A percentile compares a stretch with the other conserved stretches of the same genome.
Conservation (phyloP, 2,329 filamentous ascomycete genomes). For the Botrytis hyacinthi region DNA sequence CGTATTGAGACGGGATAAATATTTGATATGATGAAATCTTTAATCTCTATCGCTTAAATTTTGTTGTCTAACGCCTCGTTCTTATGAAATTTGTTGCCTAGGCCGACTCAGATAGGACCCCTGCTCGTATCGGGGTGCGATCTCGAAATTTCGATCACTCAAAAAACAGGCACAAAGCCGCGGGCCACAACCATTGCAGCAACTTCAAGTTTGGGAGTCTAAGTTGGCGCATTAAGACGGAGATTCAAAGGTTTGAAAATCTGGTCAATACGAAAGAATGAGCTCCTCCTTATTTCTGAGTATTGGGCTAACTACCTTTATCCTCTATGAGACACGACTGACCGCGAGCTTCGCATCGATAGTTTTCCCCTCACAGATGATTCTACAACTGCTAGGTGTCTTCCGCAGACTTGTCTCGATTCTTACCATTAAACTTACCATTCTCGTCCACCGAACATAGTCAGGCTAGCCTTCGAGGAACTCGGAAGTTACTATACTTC, state of each 20-base stretch:
- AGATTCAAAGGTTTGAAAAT: background rate
- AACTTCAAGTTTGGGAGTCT: no score
- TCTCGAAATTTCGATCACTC: background rate
- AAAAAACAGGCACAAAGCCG: background rate
- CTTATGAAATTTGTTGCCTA: background rate
- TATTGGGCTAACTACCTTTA: background rate
- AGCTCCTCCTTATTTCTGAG: background rate
- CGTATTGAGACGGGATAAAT: background rate
- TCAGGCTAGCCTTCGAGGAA: background rate
- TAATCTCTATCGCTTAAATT: background rate
- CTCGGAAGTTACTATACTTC: no score
- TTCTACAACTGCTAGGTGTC: background rate
- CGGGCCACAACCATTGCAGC: background rate
- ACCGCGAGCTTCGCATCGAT: background rate
- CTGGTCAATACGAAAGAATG: background rate
- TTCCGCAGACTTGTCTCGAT: background rate
- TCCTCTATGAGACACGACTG: background rate
- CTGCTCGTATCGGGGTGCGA: background rate
- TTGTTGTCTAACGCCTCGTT: background rate
- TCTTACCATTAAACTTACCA: background rate
- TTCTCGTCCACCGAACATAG: background rate
- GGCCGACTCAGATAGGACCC: background rate
- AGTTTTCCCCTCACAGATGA: background rate
- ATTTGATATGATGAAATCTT: background rate
- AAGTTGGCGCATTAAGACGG: background rate